Conservation (phyloP, 140 eudicot species). For the Cichorium intybus region DNA sequence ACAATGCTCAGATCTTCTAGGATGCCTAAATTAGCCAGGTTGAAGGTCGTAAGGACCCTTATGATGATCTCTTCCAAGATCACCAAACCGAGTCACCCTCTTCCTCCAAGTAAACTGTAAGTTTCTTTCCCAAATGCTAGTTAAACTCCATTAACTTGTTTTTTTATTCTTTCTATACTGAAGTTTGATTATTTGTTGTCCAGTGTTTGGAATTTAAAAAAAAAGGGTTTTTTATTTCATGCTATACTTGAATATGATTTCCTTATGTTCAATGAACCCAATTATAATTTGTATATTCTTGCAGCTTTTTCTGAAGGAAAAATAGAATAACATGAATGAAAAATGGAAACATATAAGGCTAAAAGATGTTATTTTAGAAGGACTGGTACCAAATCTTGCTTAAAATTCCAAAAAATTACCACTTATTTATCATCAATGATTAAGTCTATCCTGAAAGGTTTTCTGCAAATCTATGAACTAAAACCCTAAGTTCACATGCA, state of each 20-base stretch:
- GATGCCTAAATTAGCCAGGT: slow-evolving; percentile 94
- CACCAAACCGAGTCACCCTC: slow-evolving; percentile 29
- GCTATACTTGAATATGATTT: slow-evolving; percentile 16
- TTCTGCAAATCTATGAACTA: too few species aligned
- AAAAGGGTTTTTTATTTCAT: slow-evolving; percentile 1
- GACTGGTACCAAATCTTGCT: too few species aligned
- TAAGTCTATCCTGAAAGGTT: too few species aligned
- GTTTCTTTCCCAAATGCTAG: slow-evolving; percentile 23
- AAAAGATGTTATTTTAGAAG: too few species aligned
- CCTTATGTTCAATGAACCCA: too few species aligned
- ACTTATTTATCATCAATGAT: too few species aligned
- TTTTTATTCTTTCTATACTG: neutral
- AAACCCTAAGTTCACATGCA: too few species aligned
- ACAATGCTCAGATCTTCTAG: slow-evolving; percentile 88
- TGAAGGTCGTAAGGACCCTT: slow-evolving; percentile 89
- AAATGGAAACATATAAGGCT: too few species aligned
- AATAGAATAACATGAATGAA: too few species aligned
- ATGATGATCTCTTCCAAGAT: slow-evolving; percentile 72
- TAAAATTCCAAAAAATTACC: too few species aligned
- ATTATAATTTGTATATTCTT: too few species aligned
- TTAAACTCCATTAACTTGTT: neutral
- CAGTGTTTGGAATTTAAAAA: neutral
- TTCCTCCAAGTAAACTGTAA: slow-evolving; percentile 45
- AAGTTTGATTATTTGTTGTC: neutral
- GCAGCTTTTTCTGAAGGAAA: too few species aligned